Conservation (phyloP, 1,284 basidiomycete species). For the Microstroma glucosiphilum region DNA sequence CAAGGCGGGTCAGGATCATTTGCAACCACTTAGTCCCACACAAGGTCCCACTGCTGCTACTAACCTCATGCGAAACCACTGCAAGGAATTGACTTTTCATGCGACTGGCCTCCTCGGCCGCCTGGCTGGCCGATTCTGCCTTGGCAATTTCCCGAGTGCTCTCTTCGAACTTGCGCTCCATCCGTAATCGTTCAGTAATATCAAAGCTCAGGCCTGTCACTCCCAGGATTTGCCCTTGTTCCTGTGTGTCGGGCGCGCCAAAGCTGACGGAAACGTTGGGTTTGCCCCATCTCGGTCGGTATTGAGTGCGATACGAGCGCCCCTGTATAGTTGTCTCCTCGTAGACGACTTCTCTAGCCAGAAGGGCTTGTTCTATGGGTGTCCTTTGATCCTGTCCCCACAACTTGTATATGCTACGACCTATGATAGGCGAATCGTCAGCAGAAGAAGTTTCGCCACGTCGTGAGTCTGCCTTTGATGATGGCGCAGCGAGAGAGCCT, state of each 20-base stretch:
- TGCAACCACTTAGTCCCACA: too few relatives aligned
- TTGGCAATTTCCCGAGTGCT: slow-evolving; percentile 1
- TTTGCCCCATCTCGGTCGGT: slow-evolving; percentile 20
- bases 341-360: slow-evolving; percentile 31
- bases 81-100: slow-evolving; percentile 38
- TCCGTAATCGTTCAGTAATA: not conserved
- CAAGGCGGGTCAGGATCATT: too few relatives aligned
- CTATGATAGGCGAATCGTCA: not conserved
- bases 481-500: slow-evolving; percentile 18
- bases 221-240: slow-evolving; percentile 32
- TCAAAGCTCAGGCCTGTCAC: slow-evolving; percentile 50
- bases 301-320: slow-evolving; percentile 42
- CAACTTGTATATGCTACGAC: not conserved
- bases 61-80: slow-evolving; percentile 47
- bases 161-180: slow-evolving; percentile 8
- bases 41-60: too few relatives aligned
- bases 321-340: slow-evolving; percentile 45
- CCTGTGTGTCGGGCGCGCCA: not conserved
- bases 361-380: slow-evolving; percentile 31
- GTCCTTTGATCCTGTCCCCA: not conserved
- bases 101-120: slow-evolving; percentile 54
- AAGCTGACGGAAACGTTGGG: not conserved
- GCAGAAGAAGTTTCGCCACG: not conserved
- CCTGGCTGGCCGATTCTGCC: slow-evolving; percentile 17
- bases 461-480: not conserved